Conservation (phyloP, 805 yeast genomes). For the Komagataella pseudopastoris region DNA sequence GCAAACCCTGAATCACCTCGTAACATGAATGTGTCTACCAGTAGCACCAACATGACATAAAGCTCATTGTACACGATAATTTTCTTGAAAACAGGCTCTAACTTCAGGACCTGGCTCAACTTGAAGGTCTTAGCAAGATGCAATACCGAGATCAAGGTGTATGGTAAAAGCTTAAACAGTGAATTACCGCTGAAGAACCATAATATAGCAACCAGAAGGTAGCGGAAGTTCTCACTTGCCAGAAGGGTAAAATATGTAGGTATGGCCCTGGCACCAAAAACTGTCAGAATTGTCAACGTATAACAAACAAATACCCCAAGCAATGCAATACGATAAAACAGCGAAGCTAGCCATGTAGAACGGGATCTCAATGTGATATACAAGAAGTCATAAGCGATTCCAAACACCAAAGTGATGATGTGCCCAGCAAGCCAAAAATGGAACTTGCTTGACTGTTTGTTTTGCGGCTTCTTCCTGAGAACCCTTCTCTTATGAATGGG, state of each 20-base stretch:
- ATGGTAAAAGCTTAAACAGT: slow-evolving; percentile 52
- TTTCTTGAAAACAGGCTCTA: slow-evolving; percentile 24
- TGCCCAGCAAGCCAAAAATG: slow-evolving; percentile 49
- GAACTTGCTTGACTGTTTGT: slow-evolving; percentile 26
- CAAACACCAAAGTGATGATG: slow-evolving; percentile 26
- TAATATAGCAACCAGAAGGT: slow-evolving; percentile 33
- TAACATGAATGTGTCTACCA: slow-evolving; percentile 45
- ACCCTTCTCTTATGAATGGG: slow-evolving; percentile 15
- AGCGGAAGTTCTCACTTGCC: slow-evolving; percentile 69
- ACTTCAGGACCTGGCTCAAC: slow-evolving; percentile 23
- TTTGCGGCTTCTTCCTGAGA: slow-evolving; percentile 18
- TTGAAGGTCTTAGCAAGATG: slow-evolving; percentile 35
- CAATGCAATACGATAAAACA: slow-evolving; percentile 40
- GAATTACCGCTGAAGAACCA: slow-evolving; percentile 60
- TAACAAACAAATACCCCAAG: slow-evolving; percentile 43
- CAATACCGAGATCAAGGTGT: slow-evolving; percentile 37
- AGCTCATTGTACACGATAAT: slow-evolving; percentile 51
- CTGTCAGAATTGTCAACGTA: slow-evolving; percentile 38
- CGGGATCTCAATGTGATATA: slow-evolving; percentile 21
- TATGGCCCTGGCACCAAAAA: slow-evolving; percentile 38
- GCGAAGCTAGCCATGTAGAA: slow-evolving; percentile 29
- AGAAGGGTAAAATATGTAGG: slow-evolving; percentile 55
- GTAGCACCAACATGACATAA: slow-evolving; percentile 34
- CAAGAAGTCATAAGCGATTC: slow-evolving; percentile 19
- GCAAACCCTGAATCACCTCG: slow-evolving; percentile 64